Conservation (phyloP, 2,329 filamentous ascomycete genomes). For the Coniochaeta hoffmannii region DNA sequence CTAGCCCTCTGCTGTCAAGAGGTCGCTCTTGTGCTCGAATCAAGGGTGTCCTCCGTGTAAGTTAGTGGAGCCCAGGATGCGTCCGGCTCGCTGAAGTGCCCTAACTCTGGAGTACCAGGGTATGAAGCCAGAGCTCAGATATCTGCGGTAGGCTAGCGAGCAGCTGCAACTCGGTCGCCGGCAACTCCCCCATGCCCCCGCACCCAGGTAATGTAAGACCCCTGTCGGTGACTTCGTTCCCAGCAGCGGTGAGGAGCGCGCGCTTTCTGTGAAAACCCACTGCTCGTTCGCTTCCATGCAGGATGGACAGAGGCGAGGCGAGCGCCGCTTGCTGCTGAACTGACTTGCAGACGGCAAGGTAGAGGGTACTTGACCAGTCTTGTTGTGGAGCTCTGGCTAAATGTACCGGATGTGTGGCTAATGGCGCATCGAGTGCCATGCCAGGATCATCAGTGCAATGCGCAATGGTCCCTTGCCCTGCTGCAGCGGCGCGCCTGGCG, state of each 20-base stretch:
- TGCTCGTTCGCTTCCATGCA: background rate
- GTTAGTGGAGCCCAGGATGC: background rate
- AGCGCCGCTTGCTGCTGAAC: background rate
- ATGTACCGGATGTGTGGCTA: conserved; percentile 7
- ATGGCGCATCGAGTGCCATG: background rate
- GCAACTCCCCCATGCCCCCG: background rate
- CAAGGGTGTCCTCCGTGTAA: background rate
- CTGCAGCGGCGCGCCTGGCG: background rate
- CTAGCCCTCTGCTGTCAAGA: conserved; percentile 4
- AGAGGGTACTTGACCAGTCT: conserved; percentile 1
- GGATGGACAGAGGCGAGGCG: background rate
- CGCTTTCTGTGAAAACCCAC: background rate
- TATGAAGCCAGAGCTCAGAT: background rate
- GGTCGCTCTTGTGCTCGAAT: background rate
- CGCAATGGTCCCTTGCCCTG: background rate
- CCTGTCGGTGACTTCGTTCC: background rate
- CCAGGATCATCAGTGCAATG: background rate
- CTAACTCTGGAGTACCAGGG: background rate
- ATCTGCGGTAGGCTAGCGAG: background rate
- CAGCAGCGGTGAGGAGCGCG: background rate
- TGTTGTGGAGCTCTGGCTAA: conserved; percentile 7
- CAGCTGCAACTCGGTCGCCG: background rate
- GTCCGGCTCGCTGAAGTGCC: background rate
- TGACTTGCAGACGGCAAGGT: background rate
- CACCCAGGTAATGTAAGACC: background rate